A percentile compares a stretch with the other conserved stretches of the same genome.
phyloP scores from a whole-genome alignment of 2,329 filamentous ascomycete species.

The Talaromyces sp. region DNA sequence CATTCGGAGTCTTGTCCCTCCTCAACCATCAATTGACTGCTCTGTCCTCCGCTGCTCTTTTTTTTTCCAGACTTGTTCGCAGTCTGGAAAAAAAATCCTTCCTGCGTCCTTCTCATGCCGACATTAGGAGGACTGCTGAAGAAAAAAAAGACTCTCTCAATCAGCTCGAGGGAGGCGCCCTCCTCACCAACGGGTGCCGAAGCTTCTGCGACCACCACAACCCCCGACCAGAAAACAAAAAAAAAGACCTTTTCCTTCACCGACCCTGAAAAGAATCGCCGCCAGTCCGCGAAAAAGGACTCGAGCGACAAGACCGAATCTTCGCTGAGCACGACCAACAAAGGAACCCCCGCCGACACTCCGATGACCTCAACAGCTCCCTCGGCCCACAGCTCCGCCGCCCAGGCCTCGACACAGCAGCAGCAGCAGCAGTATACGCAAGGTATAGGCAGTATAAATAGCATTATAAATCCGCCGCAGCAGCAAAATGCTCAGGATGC shows the following conservation, averaged over 20 bases:
- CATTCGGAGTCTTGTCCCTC: not conserved
- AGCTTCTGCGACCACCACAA: conserved; percentile 32
- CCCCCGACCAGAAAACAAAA: not conserved
- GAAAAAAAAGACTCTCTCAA: conserved; percentile 94
- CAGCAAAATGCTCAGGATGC: conserved; percentile 19
- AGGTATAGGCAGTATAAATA: conserved; percentile 74
- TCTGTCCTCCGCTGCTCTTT: not conserved
- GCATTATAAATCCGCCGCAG: conserved; percentile 65
- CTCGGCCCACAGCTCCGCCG: conserved; percentile 27
- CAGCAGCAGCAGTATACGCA: conserved; percentile 37
- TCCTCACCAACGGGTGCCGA: conserved; percentile 59
- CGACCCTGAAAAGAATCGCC: conserved; percentile 12
- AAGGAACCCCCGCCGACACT: not conserved
- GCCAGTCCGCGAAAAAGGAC: conserved; percentile 8
- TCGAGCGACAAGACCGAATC: conserved; percentile 16
- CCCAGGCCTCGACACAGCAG: conserved; percentile 30
- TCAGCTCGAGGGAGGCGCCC: conserved; percentile 56
- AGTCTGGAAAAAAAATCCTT: conserved; percentile 16
- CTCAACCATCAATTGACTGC: not conserved
- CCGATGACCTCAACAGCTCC: conserved; percentile 28
- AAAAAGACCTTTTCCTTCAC: conserved; percentile 13
- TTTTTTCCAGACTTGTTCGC: conserved; percentile 14
- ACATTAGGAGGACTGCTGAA: conserved; percentile 84
- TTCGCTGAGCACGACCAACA: conserved; percentile 7
- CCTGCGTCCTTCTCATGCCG: conserved; percentile 61